Evolutionary conservation across 2,329 filamentous ascomycete species (phyloP).

Genomic region (Cadophora sp.): DNA sequence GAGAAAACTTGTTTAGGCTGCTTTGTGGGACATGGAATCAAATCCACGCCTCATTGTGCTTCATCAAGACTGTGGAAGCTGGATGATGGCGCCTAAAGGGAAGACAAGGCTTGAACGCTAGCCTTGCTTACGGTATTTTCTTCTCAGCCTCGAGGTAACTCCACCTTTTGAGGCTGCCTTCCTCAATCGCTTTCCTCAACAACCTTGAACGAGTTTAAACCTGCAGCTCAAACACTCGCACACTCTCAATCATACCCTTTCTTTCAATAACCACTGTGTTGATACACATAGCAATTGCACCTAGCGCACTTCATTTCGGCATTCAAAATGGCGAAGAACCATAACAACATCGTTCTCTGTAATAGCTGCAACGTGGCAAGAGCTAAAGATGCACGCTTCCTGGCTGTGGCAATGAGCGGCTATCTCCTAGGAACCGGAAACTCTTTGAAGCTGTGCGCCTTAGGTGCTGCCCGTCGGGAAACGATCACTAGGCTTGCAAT

Average conservation of each 20-base stretch:
- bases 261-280: not conserved
- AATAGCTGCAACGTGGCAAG: not conserved
- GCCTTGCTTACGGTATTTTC: too few species aligned
- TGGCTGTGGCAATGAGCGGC: not conserved
- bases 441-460: not conserved
- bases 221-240: not conserved
- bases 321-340: not conserved
- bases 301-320: too few species aligned
- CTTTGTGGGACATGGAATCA: too few species aligned
- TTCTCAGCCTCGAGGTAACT: too few species aligned
- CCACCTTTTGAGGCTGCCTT: too few species aligned
- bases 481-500: not conserved
- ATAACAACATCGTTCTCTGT: not conserved
- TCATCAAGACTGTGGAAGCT: too few species aligned
- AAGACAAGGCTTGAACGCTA: too few species aligned
- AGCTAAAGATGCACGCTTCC: not conserved
- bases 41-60: too few species aligned
- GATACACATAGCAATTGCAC: not conserved
- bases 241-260: not conserved
- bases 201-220: not conserved
- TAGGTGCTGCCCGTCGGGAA: not conserved
- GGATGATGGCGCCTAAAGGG: too few species aligned
- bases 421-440: not conserved
- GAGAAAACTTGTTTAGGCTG: too few species aligned
- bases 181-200: too few species aligned